Conservation (phyloP, 106 monocot species). For the Dendrobium nobile region DNA sequence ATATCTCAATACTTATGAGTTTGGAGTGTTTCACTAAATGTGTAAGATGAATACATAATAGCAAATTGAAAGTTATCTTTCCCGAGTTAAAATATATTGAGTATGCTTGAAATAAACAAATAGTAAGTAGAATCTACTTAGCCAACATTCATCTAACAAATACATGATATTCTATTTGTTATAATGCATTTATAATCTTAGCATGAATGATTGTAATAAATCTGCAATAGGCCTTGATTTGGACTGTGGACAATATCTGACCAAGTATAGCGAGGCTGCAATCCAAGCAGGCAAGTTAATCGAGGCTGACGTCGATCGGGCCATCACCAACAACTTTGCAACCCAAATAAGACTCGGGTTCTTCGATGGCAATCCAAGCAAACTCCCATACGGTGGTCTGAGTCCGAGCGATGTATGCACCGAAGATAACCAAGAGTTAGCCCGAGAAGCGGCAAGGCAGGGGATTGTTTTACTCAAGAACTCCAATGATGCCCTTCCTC, state of each 20-base stretch:
- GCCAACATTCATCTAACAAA: not conserved
- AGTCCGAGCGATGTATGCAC: constrained; percentile 85
- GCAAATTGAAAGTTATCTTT: not conserved
- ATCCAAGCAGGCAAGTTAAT: constrained; percentile 43
- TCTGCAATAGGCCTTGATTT: constrained; percentile 67
- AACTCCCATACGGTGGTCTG: constrained; percentile 55
- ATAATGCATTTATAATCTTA: not conserved
- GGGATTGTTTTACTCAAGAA: constrained; percentile 97
- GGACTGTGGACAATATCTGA: constrained; percentile 75
- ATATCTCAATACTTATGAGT: too few relatives aligned
- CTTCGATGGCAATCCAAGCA: constrained; percentile 80
- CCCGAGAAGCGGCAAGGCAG: constrained; percentile 82
- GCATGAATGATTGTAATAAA: not conserved
- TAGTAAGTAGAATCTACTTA: not conserved
- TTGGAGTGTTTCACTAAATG: too few relatives aligned
- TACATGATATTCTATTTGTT: not conserved
- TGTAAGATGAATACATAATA: not conserved
- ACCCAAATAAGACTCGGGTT: constrained; percentile 80
- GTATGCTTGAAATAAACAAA: not conserved
- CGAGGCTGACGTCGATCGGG: constrained; percentile 56
- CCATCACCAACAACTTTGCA: constrained; percentile 74
- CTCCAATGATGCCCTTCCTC: constrained; percentile 39
- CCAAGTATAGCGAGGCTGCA: constrained; percentile 51
- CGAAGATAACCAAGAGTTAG: constrained; percentile 58
- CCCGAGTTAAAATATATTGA: not conserved